Base-by-base conservation (phyloP, 2,329 filamentous ascomycete genomes). In the Paecilomyces variotii region DNA sequence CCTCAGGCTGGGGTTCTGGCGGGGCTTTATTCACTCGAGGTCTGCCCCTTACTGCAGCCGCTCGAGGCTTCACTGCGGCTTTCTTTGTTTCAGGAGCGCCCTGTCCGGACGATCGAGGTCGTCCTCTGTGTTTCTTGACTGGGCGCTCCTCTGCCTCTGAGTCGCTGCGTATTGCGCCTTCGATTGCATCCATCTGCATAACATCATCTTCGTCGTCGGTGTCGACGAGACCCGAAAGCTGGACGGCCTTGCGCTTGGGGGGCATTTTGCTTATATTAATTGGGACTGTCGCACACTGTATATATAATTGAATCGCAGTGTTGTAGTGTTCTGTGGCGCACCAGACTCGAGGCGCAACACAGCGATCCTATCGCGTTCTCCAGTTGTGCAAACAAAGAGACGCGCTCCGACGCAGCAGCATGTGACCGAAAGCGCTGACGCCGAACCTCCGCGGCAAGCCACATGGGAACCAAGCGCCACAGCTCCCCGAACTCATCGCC, bases 151-250 rank as follows among this genome's bases (percentile, higher is more conserved):
- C 67, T 60, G 71, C 63, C 57, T 66, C 61, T 51, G 65, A 57
- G 45, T 69, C 65, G 4, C 63, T 58, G 34, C 65, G 64, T 19
- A 55, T 53, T 27, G 68, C 69, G 58, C 68, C 66, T 56, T 70
- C 69, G 39, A 52, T 60, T 52, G 66, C 66, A 57, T 67, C 65
- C n/a, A 71, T 61, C 61, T 71, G 66, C 59, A 69, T 67, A 6
- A 72, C 62, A 56, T 77, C 74, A 35, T 79, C 76, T 19, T 19
- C 19, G 61, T 72, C 72, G 45, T 82, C 79, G 12, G 78, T 80
- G 54, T 78, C 78, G 9, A 80, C 65, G 25, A 81, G 64, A 9
- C 73, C 75, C 34, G 79, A 79, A 14, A 82, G 62, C 57, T 75
- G 77, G 12, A 70, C 61, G 6, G 70, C 72, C 60, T 78, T 78